These are phyloP conservation scores for Amanita exitialis DNA, from an alignment of 768 basidiomycete genomes.

Conservation along the genomic window DNA sequence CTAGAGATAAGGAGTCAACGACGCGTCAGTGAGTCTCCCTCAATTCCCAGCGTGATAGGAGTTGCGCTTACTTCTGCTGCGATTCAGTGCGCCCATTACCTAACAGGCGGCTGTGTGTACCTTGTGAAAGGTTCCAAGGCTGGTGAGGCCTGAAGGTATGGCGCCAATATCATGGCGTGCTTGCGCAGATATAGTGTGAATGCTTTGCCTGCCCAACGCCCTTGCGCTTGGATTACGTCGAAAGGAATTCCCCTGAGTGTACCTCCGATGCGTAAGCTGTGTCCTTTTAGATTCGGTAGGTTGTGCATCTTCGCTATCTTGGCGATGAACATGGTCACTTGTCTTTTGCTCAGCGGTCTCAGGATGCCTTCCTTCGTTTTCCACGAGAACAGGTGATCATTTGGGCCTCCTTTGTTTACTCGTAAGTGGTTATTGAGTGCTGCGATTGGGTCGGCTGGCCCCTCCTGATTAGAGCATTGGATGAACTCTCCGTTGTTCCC, in stretches of 20 bases:
- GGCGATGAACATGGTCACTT: background rate
- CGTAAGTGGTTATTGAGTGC: constrained; percentile 15
- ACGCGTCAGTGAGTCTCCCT: background rate
- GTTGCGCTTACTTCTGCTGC: background rate
- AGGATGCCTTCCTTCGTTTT: background rate
- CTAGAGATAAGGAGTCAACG: background rate
- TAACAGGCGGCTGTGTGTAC: background rate
- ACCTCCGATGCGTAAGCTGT: too few relatives aligned
- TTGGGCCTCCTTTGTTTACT: constrained; percentile 14
- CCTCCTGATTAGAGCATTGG: constrained; percentile 15
- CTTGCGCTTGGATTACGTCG: too few relatives aligned
- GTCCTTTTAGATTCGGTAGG: too few relatives aligned
- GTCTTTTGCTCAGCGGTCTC: background rate
- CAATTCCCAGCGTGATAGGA: background rate
- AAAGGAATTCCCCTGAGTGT: too few relatives aligned
- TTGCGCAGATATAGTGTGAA: constrained; percentile 19
- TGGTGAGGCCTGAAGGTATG: constrained; percentile 17
- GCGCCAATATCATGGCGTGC: constrained; percentile 17
- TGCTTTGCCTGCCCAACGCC: constrained; percentile 19
- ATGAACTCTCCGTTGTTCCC: constrained; percentile 14
- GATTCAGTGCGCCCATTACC: background rate
- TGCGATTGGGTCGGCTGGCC: constrained; percentile 10
- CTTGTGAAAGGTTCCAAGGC: constrained; percentile 2
- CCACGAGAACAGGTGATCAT: constrained; percentile 10
- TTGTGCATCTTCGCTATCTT: background rate